Percentiles rank a stretch among this genome's conserved stretches.
These are phyloP conservation scores for Breviolum minutum DNA, from an alignment of 73 alveolate genomes.

Conservation along the genomic window DNA sequence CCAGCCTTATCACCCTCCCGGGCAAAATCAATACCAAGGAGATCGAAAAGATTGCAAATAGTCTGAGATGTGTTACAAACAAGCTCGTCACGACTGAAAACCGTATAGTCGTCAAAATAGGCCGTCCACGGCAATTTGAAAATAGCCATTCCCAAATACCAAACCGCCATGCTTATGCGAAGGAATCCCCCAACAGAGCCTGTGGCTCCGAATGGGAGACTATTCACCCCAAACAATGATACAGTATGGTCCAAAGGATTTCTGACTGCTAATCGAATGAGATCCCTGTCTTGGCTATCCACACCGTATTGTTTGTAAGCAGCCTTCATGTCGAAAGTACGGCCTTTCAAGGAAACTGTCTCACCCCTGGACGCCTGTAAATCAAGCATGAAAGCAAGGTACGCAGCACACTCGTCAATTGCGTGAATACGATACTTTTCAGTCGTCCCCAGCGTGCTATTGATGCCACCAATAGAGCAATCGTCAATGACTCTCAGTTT, in stretches of 20 bases:
- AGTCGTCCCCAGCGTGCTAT: not conserved
- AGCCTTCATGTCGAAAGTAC: slow-evolving; percentile 3
- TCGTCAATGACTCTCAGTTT: slow-evolving; percentile 2
- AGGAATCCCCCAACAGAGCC: not conserved
- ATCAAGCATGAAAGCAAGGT: not conserved
- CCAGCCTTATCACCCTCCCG: not conserved
- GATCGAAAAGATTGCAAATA: not conserved
- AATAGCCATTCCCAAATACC: not conserved
- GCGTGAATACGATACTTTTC: not conserved
- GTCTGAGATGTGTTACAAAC: not conserved
- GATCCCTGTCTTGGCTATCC: not conserved
- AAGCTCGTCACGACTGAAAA: not conserved
- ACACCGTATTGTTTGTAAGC: slow-evolving; percentile 15
- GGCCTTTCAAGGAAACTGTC: not conserved
- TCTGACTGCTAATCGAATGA: not conserved
- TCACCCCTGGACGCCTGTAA: not conserved
- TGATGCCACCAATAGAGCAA: not conserved
- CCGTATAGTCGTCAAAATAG: not conserved
- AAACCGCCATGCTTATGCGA: not conserved
- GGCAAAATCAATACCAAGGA: not conserved
- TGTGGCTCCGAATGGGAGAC: not conserved
- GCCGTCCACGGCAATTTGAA: not conserved
- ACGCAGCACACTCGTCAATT: not conserved
- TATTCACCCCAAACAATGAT: not conserved
- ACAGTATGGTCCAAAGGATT: not conserved